phyloP scores from a whole-genome alignment of 2,329 filamentous ascomycete species.

The Xylariaceae sp. region DNA sequence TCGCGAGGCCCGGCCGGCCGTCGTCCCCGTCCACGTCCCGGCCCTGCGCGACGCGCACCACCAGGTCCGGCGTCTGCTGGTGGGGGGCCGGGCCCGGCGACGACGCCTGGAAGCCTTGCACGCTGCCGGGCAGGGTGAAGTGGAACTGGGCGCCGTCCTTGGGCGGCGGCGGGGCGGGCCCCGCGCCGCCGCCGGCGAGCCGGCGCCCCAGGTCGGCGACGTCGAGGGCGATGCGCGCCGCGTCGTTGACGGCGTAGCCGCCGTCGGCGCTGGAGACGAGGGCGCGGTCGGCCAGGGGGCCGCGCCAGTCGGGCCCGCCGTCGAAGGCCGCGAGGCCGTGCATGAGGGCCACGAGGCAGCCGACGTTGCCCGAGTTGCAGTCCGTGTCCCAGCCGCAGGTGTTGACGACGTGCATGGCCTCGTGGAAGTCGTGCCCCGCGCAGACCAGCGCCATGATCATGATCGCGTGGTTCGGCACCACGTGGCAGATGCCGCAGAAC shows the following conservation, averaged over 20 bases:
- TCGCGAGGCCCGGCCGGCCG: constrained; percentile 1
- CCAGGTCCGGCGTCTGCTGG: not conserved
- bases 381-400: constrained; percentile 32
- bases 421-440: constrained; percentile 21
- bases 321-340: constrained; percentile 24
- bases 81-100: too few species aligned
- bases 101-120: constrained; percentile 25
- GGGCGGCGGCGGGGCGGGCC: constrained; percentile 15
- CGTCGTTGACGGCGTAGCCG: constrained; percentile 30
- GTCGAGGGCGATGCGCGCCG: constrained; percentile 24
- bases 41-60: constrained; percentile 4
- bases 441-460: constrained; percentile 27
- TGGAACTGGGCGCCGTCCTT: constrained; percentile 30
- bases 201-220: constrained; percentile 21
- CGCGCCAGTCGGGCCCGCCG: constrained; percentile 24
- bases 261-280: constrained; percentile 29
- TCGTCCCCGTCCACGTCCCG: constrained; percentile 1
- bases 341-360: constrained; percentile 28
- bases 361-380: constrained; percentile 31
- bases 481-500: constrained; percentile 24
- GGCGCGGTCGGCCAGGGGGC: constrained; percentile 26
- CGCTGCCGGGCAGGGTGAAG: constrained; percentile 27
- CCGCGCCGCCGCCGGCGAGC: constrained; percentile 14
- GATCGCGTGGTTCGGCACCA: constrained; percentile 27
- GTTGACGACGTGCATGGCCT: constrained; percentile 29